Evolutionary conservation across 2,329 filamentous ascomycete species (phyloP).

Genomic region (Bipolaris zeicola): DNA sequence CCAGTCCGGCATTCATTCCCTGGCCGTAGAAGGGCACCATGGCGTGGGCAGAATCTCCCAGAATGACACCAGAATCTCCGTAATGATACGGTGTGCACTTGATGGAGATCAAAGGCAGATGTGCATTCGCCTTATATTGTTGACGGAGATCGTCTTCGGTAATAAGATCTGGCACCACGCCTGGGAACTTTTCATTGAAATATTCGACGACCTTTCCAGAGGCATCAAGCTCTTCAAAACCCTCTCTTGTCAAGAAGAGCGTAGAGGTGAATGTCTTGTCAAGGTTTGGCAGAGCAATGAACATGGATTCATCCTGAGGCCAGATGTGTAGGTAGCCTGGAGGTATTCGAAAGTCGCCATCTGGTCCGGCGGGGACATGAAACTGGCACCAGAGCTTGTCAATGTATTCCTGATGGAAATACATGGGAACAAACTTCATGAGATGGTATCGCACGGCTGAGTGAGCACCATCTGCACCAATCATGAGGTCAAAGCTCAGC

Average conservation of each 20-base stretch:
- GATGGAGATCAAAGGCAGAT: slow-evolving; percentile 89
- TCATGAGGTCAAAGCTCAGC: slow-evolving; percentile 86
- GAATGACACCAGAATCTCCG: slow-evolving; percentile 74
- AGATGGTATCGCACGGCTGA: slow-evolving; percentile 88
- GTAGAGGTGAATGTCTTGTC: slow-evolving; percentile 96
- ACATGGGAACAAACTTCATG: slow-evolving; percentile 92
- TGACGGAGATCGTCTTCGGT: slow-evolving; percentile 68
- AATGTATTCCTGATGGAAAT: slow-evolving; percentile 93
- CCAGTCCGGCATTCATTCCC: slow-evolving; percentile 95
- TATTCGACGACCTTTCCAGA: slow-evolving; percentile 68
- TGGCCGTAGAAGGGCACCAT: slow-evolving; percentile 99
- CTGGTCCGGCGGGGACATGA: slow-evolving; percentile 66
- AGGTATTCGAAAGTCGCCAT: slow-evolving; percentile 74
- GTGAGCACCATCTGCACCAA: slow-evolving; percentile 94
- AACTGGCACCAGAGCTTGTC: slow-evolving; percentile 99
- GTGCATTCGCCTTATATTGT: slow-evolving; percentile 82
- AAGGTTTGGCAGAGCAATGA: slow-evolving; percentile 90
- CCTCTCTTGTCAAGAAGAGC: slow-evolving; percentile 77
- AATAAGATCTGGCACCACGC: slow-evolving; percentile 74
- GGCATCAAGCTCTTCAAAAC: slow-evolving; percentile 71
- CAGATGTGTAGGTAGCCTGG: slow-evolving; percentile 97
- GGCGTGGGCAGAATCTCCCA: slow-evolving; percentile 94
- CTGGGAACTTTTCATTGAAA: slow-evolving; percentile 85
- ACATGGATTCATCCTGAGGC: slow-evolving; percentile 95
- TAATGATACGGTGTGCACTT: slow-evolving; percentile 92